Conservation (phyloP, 176 grass and related monocot species). For the Paspalum vaginatum region DNA sequence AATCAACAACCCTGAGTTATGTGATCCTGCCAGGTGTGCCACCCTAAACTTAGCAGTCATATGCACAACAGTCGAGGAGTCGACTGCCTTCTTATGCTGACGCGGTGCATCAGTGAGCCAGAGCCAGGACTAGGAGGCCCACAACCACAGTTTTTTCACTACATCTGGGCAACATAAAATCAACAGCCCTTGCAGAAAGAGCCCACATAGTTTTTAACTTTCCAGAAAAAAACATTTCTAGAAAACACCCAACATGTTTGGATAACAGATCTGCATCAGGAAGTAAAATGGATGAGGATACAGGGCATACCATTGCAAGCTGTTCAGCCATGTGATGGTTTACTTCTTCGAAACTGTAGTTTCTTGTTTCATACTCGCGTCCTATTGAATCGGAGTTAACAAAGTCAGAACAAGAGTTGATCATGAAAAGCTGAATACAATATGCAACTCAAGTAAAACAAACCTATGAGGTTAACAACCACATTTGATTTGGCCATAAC, state of each 20-base stretch:
- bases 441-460: constrained; percentile 30
- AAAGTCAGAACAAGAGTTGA: constrained; percentile 13
- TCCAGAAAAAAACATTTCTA: background rate
- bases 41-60: constrained; percentile 14
- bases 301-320: constrained; percentile 76
- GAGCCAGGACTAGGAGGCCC: background rate
- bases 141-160: background rate
- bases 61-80: background rate
- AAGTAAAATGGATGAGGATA: constrained; percentile 26
- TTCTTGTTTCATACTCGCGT: constrained; percentile 91
- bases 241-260: constrained; percentile 10
- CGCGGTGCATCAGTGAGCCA: background rate
- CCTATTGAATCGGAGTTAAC: constrained; percentile 47
- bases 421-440: background rate
- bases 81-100: background rate
- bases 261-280: background rate
- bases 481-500: constrained; percentile 97
- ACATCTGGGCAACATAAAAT: background rate
- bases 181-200: background rate
- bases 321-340: constrained; percentile 87
- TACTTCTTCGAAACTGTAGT: constrained; percentile 97
- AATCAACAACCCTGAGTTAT: background rate
- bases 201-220: background rate
- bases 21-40: background rate
- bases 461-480: constrained; percentile 91